These are phyloP conservation scores for Diversispora epigaea DNA, from an alignment of 192 early-diverging fungal species.

Conservation along the genomic window DNA sequence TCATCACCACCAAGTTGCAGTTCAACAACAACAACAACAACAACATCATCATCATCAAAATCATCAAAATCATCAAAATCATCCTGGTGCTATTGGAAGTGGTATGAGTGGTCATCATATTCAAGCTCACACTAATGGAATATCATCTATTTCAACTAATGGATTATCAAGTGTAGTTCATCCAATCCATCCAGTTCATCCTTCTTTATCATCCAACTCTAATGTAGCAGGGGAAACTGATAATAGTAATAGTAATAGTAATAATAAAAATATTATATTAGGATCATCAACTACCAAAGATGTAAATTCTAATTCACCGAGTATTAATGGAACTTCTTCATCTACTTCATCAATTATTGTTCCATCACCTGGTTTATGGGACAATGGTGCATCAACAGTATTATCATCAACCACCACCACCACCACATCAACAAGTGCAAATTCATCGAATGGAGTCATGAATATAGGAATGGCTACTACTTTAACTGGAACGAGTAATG, in stretches of 20 bases:
- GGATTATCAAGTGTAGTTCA: conserved; percentile 6
- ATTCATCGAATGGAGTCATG: conserved; percentile 3
- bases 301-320: neutral
- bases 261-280: neutral
- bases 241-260: neutral
- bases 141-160: conserved; percentile 1
- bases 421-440: neutral
- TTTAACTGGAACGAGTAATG: neutral
- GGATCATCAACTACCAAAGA: conserved; percentile 1
- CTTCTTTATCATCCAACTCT: neutral
- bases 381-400: neutral
- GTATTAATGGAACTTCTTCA: neutral
- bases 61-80: conserved; percentile 32
- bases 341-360: neutral
- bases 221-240: conserved; percentile 1
- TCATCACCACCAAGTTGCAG: conserved; percentile 35
- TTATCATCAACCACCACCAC: neutral
- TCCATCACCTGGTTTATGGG: conserved; percentile 14
- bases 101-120: conserved; percentile 20
- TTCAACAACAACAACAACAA: conserved; percentile 33
- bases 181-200: neutral
- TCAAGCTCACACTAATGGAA: neutral
- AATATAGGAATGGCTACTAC: conserved; percentile 6
- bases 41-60: conserved; percentile 27
- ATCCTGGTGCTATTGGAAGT: conserved; percentile 26